phyloP scores from a whole-genome alignment of 331 rosid species.

The Pyracantha coccinea region DNA sequence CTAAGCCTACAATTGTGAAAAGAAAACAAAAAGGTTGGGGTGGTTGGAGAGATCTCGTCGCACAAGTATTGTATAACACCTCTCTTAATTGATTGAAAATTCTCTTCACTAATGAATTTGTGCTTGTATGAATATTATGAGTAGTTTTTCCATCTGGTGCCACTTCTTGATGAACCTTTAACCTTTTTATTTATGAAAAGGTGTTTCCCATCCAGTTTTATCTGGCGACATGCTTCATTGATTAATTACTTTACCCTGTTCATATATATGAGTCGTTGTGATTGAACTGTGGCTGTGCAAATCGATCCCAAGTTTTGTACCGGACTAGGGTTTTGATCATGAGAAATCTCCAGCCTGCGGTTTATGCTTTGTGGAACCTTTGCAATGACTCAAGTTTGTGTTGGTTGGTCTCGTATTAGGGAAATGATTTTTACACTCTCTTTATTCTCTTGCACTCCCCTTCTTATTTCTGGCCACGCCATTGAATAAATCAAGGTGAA shows the following conservation, averaged over 20 bases:
- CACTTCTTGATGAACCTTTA: constrained; percentile 11
- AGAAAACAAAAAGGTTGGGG: constrained; percentile 12
- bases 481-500: background rate
- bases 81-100: constrained; percentile 13
- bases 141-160: constrained; percentile 16
- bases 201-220: background rate
- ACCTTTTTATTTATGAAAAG: background rate
- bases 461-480: background rate
- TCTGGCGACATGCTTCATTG: background rate
- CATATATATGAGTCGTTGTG: background rate
- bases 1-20: constrained; percentile 21
- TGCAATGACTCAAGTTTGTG: background rate
- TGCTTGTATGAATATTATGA: constrained; percentile 39
- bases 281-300: background rate
- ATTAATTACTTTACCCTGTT: background rate
- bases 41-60: constrained; percentile 31
- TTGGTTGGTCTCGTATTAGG: background rate
- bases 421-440: background rate
- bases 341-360: background rate
- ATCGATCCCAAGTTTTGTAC: background rate
- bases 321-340: background rate
- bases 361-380: background rate
- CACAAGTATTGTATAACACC: constrained; percentile 7
- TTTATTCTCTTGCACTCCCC: background rate
- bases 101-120: constrained; percentile 4